Percentiles rank a stretch among this genome's conserved stretches.
phyloP scores from a whole-genome alignment of 2,329 filamentous ascomycete species.

The Alternaria conjuncta region DNA sequence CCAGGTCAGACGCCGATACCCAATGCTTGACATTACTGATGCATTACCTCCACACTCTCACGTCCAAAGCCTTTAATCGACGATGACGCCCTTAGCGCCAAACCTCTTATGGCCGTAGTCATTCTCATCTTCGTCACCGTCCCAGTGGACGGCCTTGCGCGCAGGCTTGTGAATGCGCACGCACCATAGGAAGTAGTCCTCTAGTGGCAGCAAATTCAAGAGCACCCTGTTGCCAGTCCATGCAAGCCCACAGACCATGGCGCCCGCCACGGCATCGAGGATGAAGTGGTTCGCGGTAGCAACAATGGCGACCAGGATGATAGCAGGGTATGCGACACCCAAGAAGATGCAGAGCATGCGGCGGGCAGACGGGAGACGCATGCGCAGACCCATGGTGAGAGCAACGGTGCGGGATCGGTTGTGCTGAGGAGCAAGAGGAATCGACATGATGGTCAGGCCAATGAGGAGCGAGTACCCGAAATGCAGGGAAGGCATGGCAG shows the following conservation, averaged over 20 bases:
- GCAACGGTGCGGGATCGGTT: conserved; percentile 50
- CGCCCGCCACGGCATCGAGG: conserved; percentile 73
- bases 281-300: conserved; percentile 77
- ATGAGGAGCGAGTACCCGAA: conserved; percentile 78
- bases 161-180: conserved; percentile 70
- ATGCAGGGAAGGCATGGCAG: conserved; percentile 78
- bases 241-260: conserved; percentile 67
- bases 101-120: conserved; percentile 9
- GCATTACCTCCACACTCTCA: neutral
- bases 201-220: conserved; percentile 68
- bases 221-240: conserved; percentile 64
- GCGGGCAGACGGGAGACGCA: conserved; percentile 57
- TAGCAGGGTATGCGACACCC: conserved; percentile 68
- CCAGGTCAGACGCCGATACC: neutral
- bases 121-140: conserved; percentile 28
- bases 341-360: conserved; percentile 58
- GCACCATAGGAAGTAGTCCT: conserved; percentile 71
- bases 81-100: conserved; percentile 23
- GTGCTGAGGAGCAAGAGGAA: conserved; percentile 66
- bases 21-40: neutral
- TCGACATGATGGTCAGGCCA: conserved; percentile 70
- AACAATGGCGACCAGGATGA: conserved; percentile 71
- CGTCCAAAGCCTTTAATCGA: conserved; percentile 6
- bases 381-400: conserved; percentile 31
- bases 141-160: conserved; percentile 22